Base-by-base conservation (phyloP, 352 stramenopile genomes). In the Pythium rishiriense region DNA sequence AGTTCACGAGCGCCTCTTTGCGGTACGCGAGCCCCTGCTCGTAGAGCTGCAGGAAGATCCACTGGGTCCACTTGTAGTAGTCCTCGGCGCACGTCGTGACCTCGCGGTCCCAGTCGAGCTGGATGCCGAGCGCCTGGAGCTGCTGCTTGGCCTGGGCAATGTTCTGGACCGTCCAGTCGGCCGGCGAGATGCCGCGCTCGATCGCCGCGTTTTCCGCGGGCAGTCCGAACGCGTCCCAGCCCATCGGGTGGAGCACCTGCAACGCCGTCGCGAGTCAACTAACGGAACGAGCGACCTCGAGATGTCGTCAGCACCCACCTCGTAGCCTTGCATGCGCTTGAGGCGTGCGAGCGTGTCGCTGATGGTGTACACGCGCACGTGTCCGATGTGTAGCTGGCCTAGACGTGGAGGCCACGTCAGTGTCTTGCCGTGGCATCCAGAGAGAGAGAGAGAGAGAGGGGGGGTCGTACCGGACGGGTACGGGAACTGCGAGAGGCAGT, bases 31-130 rank as follows among this genome's bases (percentile, higher is more conserved):
- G 79, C n/a, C 96, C 97, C 56, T 94, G 87, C 15, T 98, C 86
- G 54, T 97, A 98, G 45, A 99, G 82, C 74, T 99, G 86, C 25
- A 99, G 73, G 70, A 99, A 99, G 41, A 99, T 90, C 97, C 97
- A 99, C 75, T 99, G 98, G 19, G 98, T 99, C 97, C 98, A 99
- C 73, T 97, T 97, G 66, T 99, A 98, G 78, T 99, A 99, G 43
- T 97, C 89, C 9, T 92, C 69, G 58, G 98, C 79, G 45, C 97
- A 99, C 26, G 98, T 99, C 10, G 95, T 96, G 45, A 99, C 71
- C 68, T 99, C 98, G 10, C 87, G 81, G 26, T 98, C 88, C 98
- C 98, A 99, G 85, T 99, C 94, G 70, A 99, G 98, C 12, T 70
- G 85, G 62, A 99, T 99, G 10, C 97, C 97, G 19, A 99, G 83